A percentile compares a stretch with the other conserved stretches of the same genome.
phyloP scores from a whole-genome alignment of 768 basidiomycete species.

The Calocera cornea region DNA sequence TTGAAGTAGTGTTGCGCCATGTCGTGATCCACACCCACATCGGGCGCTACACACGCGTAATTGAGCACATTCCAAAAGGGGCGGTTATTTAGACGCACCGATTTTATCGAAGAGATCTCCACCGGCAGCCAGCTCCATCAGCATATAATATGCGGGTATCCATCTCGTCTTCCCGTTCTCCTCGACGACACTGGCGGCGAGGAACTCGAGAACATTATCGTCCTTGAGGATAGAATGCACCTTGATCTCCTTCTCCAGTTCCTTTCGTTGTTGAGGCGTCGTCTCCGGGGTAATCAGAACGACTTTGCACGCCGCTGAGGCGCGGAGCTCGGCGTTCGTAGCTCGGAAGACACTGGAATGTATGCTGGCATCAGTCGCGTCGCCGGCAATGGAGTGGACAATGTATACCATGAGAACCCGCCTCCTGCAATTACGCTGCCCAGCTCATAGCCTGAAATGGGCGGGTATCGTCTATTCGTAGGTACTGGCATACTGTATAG shows the following conservation, averaged over 20 bases:
- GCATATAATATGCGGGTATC: conserved; percentile 77
- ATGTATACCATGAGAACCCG: conserved; percentile 66
- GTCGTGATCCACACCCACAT: conserved; percentile 74
- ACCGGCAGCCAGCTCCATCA: conserved; percentile 82
- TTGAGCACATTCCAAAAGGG: background rate
- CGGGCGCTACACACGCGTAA: conserved; percentile 49
- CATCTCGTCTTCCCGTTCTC: conserved; percentile 31
- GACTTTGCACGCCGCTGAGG: conserved; percentile 79
- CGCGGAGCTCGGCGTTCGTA: conserved; percentile 48
- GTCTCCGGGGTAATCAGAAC: conserved; percentile 50
- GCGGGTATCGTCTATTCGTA: background rate
- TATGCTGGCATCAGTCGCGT: background rate
- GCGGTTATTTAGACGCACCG: conserved; percentile 38
- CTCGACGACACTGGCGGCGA: conserved; percentile 66
- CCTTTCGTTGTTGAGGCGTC: conserved; percentile 57
- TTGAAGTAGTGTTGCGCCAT: conserved; percentile 82
- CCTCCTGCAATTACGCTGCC: conserved; percentile 72
- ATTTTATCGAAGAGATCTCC: conserved; percentile 99
- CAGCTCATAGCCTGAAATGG: conserved; percentile 48
- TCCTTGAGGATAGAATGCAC: conserved; percentile 75
- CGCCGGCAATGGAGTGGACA: background rate
- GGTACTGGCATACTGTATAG: background rate
- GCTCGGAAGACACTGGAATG: conserved; percentile 60
- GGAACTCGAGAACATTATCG: conserved; percentile 65
- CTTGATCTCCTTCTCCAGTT: conserved; percentile 81